Percentiles rank a stretch among this genome's conserved stretches.
Conservation (phyloP, 1,139 yeast genomes). For the Maudiozyma humilis region DNA sequence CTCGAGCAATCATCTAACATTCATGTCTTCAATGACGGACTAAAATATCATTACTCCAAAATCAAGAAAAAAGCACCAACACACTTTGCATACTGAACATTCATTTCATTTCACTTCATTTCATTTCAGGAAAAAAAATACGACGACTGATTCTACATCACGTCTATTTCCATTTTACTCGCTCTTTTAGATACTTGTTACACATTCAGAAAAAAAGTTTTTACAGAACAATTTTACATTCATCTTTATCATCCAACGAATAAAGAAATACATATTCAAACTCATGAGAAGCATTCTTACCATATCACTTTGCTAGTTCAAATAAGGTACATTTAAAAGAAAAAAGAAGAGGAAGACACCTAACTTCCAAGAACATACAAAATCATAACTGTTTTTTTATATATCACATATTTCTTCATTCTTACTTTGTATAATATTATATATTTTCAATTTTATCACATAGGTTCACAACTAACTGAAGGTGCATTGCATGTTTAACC, state of each 20-base stretch:
- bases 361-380: no score
- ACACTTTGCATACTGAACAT: not conserved
- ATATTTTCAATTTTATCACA: not conserved
- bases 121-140: no score
- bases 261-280: not conserved
- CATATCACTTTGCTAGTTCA: not conserved
- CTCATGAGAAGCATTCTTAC: not conserved
- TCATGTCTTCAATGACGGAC: conserved; percentile 2
- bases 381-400: not conserved
- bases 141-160: no score
- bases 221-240: not conserved
- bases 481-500: no score
- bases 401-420: not conserved
- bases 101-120: not conserved
- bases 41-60: not conserved
- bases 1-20: not conserved
- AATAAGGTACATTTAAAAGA: no score
- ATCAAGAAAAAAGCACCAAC: no score
- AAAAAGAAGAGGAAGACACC: no score
- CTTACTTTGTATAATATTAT: not conserved
- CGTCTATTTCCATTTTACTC: no score
- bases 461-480: no score
- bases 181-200: no score
- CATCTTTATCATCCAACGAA: not conserved
- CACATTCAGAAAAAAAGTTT: no score